Base-by-base conservation (phyloP, 2,329 filamentous ascomycete species). In the Leptoxyphium fumago region DNA sequence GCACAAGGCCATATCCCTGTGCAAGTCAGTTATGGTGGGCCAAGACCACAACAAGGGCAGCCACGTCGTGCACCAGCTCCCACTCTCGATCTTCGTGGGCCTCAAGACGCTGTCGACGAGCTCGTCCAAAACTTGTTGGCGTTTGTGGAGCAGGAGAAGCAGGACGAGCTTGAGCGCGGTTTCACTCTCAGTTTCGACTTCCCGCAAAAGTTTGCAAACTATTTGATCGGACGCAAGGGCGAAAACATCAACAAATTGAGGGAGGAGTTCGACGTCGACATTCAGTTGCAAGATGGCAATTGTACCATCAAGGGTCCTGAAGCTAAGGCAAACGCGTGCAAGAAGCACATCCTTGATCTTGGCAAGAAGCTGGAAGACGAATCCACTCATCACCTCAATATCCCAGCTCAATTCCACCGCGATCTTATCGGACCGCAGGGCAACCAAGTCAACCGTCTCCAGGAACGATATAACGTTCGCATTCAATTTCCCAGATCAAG, bases 291-390 rank as follows among this genome's bases (percentile, higher is more conserved):
- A 52, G 85, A 95, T 55, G 91, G 91, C 52, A 88, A 88, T 65
- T 86, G 96, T 41, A 86, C 94, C 64, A 78, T 98, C 54, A 95
- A 93, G 71, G 91, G 93, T 21, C 89, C 91, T 41, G 85, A 93
- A 67, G 85, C 86, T 42, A 96, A 96, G 72, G 86, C 88, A 1
- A 87, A 94, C 62, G 78, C 79, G 41, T 86, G 85, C 50, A 91
- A 84, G 63, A 69, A 79, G 34, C 80, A 94, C 58, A 95, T 98
- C 53, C 70, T 80, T 50, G 74, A 78, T 34, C 69, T 95, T 51
- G 81, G 77, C 36, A 86, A 83, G 61, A 84, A 84, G 60, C 75
- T 94, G 55, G 87, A 93, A 43, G 91, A 98, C 56, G 91, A 98
- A 68, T 79, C 83, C 5, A 94, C 82, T 1, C 81, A 94, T 62